These are phyloP conservation scores for Penicillium goetzii DNA, from an alignment of 495 filamentous ascomycete genomes.

Conservation along the genomic window DNA sequence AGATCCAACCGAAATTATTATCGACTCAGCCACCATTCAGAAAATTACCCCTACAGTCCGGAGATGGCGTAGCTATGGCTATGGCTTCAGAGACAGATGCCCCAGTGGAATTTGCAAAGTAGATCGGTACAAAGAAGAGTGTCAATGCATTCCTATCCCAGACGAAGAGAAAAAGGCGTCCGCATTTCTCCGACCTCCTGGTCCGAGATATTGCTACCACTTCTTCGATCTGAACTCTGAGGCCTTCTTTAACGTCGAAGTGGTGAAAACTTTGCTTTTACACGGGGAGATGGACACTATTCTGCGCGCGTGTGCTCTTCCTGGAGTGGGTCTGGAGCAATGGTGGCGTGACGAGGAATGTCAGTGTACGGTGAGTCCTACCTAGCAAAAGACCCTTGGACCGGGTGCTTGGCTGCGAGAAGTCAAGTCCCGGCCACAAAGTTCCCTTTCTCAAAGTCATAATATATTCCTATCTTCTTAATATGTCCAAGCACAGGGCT, in stretches of 20 bases:
- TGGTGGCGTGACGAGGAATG: constrained; percentile 16
- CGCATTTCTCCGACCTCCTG: constrained; percentile 17
- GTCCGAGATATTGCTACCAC: background rate
- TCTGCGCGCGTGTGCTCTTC: constrained; percentile 23
- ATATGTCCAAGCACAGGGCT: background rate
- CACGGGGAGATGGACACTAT: constrained; percentile 31
- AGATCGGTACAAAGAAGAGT: background rate
- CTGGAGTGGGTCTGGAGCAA: constrained; percentile 2
- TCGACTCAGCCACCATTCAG: background rate
- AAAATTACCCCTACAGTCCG: constrained; percentile 3
- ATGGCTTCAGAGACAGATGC: background rate
- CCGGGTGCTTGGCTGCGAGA: background rate
- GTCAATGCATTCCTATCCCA: constrained; percentile 14
- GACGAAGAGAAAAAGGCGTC: constrained; percentile 20
- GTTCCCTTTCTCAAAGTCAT: background rate
- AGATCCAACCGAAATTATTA: background rate
- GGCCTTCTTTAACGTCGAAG: constrained; percentile 27
- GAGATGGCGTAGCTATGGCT: constrained; percentile 1
- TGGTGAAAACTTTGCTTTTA: constrained; percentile 29
- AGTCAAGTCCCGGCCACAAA: too few species aligned
- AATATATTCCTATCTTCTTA: background rate
- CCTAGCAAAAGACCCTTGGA: background rate
- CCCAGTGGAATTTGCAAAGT: background rate
- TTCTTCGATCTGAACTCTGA: constrained; percentile 7
- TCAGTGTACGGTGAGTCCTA: constrained; percentile 14